Base-by-base conservation (phyloP, 768 basidiomycete genomes). In the Lactifluus subvellereus region DNA sequence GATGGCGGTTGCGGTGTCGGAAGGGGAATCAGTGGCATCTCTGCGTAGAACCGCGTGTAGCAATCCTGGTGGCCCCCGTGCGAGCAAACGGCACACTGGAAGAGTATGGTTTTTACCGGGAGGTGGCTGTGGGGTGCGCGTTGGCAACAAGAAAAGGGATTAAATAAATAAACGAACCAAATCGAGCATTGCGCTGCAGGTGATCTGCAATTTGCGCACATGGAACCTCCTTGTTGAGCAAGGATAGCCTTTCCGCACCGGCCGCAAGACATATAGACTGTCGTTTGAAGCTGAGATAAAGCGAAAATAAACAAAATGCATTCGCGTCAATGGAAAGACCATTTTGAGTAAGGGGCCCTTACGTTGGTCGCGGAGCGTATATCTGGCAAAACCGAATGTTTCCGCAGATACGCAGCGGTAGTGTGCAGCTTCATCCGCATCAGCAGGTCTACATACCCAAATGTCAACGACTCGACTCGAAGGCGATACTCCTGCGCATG, bases 61-160 rank as follows among this genome's bases (percentile, higher is more conserved):
- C 91, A 94, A 20, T 80, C 78, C 67, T 87, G 86, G 67, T 94
- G 91, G 0, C 91, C 91, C 0, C 91, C 91, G 65, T 94, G 91
- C 48, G 81, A 75, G 70, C 91, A 94, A 1, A 88, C 74, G 0
- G 87, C 80, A 71, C 91, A 93, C 56, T 86, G 84, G 70, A 91
- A 87, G 2, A 89, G 73, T 5, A 91, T 75, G 0, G 82, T 76
- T 33, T 82, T 83, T 16, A 92, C 88, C 4, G 91, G 91, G 33
- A 93, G 81, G 59, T 84, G 91, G 72, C 91, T 92, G 64, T 4
- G 22, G n/a, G 6, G 27, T 50, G 42, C 3, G 22, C 51, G 54
- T 13, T 47, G 54, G 9, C 22, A 30, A 30, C 11, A 1, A 27
- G 30, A 18, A 33, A 37, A 59, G 30, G 9, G 13, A 3, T 8